Evolutionary conservation across 73 alveolate species (phyloP), one percentile per base, ranked within the genome.

Genomic region (Paramecium octaurelia): DNA sequence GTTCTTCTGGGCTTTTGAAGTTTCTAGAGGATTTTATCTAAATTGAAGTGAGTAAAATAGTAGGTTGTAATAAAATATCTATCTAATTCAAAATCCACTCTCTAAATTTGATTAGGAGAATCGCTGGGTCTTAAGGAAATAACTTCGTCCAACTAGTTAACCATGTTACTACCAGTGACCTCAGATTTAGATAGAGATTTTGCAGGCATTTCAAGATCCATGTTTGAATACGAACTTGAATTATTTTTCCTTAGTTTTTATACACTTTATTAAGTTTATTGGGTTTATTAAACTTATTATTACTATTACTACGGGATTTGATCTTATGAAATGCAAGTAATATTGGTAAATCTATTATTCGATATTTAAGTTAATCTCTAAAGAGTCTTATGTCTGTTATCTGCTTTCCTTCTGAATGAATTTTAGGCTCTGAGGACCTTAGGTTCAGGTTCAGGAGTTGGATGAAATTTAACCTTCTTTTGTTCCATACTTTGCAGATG

Each of bases 381-480:
- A n/a, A 75, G 42, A 20, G 91, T 43, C 1, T 46, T 43, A 40
- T 80, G 70, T 24, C 75, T n/a, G n/a, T 80, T 80, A 44, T 43
- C 70, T 18, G 57, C 91, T 80, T 43, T 80, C 48, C 48, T 20
- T 42, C 57, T 23, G 24, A 46, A 40, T 18, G 91, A 40, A 7
- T 48, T 80, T 23, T 80, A 80, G 0, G 71, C 29, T n/a, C 91
- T 80, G 3, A 80, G 27, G 3, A 42, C 57, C 46, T 35, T 40
- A 38, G 91, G 64, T 44, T 80, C 91, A n/a, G 91, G 91, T 20
- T 80, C 91, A 16, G 87, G 87, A 73, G 87, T n/a, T 4, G 87
- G 36, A 12, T 34, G 60, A 73, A 73, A 34, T 36, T 40, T 40
- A 27, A 73, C 57, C 8, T 73, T 73, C 64, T 36, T 73, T 14